A percentile compares a stretch with the other conserved stretches of the same genome.
Conservation (phyloP, 768 basidiomycete genomes). For the Tephrocybe sp. region DNA sequence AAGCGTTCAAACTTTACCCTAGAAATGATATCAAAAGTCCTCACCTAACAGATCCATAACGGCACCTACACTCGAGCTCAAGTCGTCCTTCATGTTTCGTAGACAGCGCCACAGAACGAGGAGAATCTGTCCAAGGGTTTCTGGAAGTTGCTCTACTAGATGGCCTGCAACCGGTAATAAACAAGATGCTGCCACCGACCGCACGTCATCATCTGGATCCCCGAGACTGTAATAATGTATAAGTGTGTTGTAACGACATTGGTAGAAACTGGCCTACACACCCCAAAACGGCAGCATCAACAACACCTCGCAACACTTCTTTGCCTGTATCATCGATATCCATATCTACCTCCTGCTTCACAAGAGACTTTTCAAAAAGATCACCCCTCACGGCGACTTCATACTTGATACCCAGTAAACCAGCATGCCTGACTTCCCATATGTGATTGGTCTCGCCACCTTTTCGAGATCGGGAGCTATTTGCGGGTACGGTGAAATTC, state of each 20-base stretch:
- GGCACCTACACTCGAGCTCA: slow-evolving; percentile 93
- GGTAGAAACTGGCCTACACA: slow-evolving; percentile 35
- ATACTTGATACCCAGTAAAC: slow-evolving; percentile 94
- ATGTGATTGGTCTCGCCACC: slow-evolving; percentile 59
- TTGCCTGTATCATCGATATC: slow-evolving; percentile 42
- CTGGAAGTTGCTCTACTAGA: slow-evolving; percentile 74
- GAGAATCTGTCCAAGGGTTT: slow-evolving; percentile 71
- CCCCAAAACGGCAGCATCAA: slow-evolving; percentile 92
- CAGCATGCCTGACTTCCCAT: slow-evolving; percentile 99
- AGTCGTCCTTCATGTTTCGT: slow-evolving; percentile 91
- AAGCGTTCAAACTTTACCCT: slow-evolving; percentile 4
- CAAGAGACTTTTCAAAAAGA: slow-evolving; percentile 53
- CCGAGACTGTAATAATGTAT: slow-evolving; percentile 55
- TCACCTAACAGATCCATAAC: slow-evolving; percentile 97
- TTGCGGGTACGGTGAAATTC: slow-evolving; percentile 56
- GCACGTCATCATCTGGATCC: slow-evolving; percentile 94
- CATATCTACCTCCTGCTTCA: slow-evolving; percentile 36
- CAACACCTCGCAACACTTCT: slow-evolving; percentile 74
- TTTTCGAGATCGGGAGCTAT: slow-evolving; percentile 25
- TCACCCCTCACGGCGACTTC: slow-evolving; percentile 94
- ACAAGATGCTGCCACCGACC: slow-evolving; percentile 92
- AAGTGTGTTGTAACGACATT: background rate
- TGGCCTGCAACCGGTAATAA: slow-evolving; percentile 83
- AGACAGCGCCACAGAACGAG: slow-evolving; percentile 90
- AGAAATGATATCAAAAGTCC: slow-evolving; percentile 13